Evolutionary conservation across 495 filamentous ascomycete genomes (phyloP), one percentile per base, ranked within the genome.

Genomic region (Copromyces sp.): DNA sequence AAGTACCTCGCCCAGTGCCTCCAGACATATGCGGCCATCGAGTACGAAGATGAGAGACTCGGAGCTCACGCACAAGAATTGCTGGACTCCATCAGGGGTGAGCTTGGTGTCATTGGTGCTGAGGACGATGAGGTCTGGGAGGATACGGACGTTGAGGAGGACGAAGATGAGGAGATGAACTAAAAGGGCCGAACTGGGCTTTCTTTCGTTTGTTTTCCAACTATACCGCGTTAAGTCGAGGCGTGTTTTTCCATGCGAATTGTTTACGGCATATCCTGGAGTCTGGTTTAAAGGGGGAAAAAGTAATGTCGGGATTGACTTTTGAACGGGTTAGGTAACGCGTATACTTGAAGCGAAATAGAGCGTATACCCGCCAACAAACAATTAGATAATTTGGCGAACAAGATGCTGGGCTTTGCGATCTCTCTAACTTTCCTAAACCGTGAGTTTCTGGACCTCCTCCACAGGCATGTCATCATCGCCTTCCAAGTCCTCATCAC

Each of bases 31-130:
- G 75, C 84, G 29, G 76, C 83, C 73, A 87, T 91, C 68, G 89
- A 91, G 29, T 93, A 92, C 77, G 91, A 93, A 75, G 91, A 93
- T 76, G 89, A 92, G 35, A 80, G 88, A 72, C 84, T 93, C 17
- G 84, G 86, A 44, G 89, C 90, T 40, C 91, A 93, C 78, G 87
- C 90, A 2, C 78, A 81, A 61, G 90, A 93, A 78, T 79, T 93
- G 38, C 77, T 91, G 32, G 76, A 78, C 38, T 82, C 79, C 6
- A 85, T 93, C 69, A 86, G 84, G 68, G 79, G 80, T 32, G 86
- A 86, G 71, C 79, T 93, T 0, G 88, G 89, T 0, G 86, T 87
- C 71, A 24, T 35, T 65, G 80, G 80, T 24, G 78, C 81, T 1
- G 84, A 80, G 17, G 84, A 83, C 7, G 86, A 83, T 4, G 86